Percentiles rank a stretch among this genome's conserved stretches.
phyloP scores from a whole-genome alignment of 805 yeast genomes.

The Maudiozyma saulgeensis region DNA sequence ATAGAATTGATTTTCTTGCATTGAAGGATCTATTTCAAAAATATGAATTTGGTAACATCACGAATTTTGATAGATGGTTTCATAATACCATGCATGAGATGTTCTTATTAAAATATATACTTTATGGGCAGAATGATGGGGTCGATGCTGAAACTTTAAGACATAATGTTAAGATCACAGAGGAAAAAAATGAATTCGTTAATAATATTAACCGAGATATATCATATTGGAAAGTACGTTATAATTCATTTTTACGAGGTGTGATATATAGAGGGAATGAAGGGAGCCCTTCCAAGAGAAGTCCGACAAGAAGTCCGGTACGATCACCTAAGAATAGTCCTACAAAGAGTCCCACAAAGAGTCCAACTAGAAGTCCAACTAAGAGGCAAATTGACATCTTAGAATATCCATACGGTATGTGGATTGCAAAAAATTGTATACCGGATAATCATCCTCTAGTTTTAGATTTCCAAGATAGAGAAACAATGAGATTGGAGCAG shows the following conservation, averaged over 20 bases:
- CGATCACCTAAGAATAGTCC: background rate
- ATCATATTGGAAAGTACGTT: constrained; percentile 18
- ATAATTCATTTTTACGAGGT: constrained; percentile 11
- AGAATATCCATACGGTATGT: constrained; percentile 10
- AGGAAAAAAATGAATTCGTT: constrained; percentile 11
- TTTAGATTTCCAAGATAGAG: constrained; percentile 6
- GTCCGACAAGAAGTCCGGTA: background rate
- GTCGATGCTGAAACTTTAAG: constrained; percentile 1
- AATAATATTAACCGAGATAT: constrained; percentile 4
- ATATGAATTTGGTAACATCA: constrained; percentile 12
- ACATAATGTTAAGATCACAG: constrained; percentile 11
- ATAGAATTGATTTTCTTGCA: constrained; percentile 5
- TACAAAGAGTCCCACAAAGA: background rate
- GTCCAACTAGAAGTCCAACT: constrained; percentile 12
- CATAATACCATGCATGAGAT: constrained; percentile 19
- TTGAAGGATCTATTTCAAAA: constrained; percentile 5
- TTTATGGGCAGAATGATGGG: constrained; percentile 2
- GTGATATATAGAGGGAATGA: background rate
- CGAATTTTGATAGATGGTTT: constrained; percentile 24
- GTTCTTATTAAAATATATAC: constrained; percentile 17
- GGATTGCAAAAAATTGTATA: constrained; percentile 17
- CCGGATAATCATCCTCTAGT: constrained; percentile 13
- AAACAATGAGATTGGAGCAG: background rate
- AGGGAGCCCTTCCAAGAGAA: background rate
- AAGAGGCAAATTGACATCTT: constrained; percentile 11